Evolutionary conservation across 1,284 basidiomycete genomes (phyloP).

Genomic region (Bjerkandera adusta): DNA sequence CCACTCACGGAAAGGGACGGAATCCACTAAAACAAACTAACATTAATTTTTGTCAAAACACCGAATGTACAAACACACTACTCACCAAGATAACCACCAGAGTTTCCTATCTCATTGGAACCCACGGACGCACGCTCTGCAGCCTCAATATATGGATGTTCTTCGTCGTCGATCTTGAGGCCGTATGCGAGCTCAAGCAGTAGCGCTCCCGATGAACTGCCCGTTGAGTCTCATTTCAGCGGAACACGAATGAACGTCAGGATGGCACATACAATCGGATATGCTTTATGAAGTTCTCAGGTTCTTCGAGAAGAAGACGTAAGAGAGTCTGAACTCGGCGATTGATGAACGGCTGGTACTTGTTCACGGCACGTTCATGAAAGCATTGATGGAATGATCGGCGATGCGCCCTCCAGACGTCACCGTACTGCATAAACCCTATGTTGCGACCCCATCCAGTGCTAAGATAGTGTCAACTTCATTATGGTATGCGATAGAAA

Average conservation of each 20-base stretch:
- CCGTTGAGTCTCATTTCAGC: not conserved
- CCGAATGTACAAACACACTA: not conserved
- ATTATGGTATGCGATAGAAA: no score
- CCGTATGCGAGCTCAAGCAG: conserved; percentile 30
- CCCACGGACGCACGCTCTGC: conserved; percentile 27
- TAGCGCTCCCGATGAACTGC: conserved; percentile 27
- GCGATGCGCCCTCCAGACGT: conserved; percentile 38
- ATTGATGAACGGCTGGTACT: not conserved
- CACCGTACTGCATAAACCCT: conserved; percentile 40
- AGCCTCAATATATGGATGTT: conserved; percentile 23
- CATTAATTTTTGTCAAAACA: not conserved
- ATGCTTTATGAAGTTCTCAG: not conserved
- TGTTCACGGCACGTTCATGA: conserved; percentile 20
- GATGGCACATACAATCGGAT: not conserved
- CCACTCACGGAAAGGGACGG: conserved; percentile 1
- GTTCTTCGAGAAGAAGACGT: not conserved
- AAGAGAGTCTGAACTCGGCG: not conserved
- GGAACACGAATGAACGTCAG: not conserved
- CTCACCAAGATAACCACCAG: conserved; percentile 25
- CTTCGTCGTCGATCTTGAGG: conserved; percentile 17
- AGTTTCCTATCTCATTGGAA: conserved; percentile 22
- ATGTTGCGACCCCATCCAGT: conserved; percentile 43
- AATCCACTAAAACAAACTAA: conserved; percentile 6
- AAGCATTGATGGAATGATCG: conserved; percentile 32
- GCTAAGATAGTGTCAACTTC: no score